Percentiles rank a stretch among this genome's conserved stretches.
phyloP scores from a whole-genome alignment of 768 basidiomycete genomes.

The Lentinula boryana region DNA sequence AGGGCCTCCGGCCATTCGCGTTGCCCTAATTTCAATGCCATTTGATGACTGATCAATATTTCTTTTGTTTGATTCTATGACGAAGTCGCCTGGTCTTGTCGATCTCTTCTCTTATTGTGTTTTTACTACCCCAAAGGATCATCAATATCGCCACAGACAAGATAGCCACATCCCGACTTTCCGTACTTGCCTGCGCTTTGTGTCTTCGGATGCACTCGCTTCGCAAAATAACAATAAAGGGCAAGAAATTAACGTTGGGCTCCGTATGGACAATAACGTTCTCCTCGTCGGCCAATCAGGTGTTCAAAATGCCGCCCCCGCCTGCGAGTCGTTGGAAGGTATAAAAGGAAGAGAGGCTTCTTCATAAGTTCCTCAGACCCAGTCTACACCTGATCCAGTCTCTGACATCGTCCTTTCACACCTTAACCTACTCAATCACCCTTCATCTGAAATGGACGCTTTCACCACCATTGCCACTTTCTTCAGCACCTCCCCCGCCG shows the following conservation, averaged over 20 bases:
- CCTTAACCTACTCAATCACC: background rate
- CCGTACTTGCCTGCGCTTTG: background rate
- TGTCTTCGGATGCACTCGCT: background rate
- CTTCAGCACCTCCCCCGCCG: background rate
- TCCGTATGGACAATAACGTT: background rate
- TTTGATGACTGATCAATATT: background rate
- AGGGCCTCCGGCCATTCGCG: background rate
- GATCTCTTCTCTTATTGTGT: background rate
- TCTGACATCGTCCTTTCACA: background rate
- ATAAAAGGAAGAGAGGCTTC: background rate
- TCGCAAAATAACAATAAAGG: background rate
- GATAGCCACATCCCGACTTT: background rate
- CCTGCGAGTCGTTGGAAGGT: background rate
- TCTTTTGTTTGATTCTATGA: background rate
- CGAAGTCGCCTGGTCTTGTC: background rate
- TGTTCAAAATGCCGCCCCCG: background rate
- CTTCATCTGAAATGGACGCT: conserved; percentile 4
- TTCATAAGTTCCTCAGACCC: background rate
- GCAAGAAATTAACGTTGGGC: background rate
- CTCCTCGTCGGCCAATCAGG: background rate
- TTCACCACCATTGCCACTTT: background rate
- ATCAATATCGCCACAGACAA: background rate
- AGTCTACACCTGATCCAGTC: background rate
- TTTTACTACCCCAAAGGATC: background rate
- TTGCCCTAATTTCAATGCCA: background rate